These are phyloP conservation scores for Daedaleopsis nitida DNA, from an alignment of 768 basidiomycete genomes.

Conservation along the genomic window DNA sequence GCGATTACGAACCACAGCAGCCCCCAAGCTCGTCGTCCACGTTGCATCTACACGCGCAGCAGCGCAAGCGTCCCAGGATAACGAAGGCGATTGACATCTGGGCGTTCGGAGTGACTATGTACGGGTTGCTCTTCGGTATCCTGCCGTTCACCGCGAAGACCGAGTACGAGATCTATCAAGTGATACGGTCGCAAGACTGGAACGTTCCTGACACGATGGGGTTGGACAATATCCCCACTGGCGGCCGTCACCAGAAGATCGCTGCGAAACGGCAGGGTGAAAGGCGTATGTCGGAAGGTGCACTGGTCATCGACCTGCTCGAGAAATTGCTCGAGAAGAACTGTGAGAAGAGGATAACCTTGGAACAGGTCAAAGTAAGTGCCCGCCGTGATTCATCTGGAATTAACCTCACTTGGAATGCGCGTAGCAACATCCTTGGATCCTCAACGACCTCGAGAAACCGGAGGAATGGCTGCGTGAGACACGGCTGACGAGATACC, in stretches of 20 bases:
- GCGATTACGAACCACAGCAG: slow-evolving; percentile 33
- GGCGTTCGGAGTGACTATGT: slow-evolving; percentile 96
- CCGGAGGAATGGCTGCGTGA: slow-evolving; percentile 70
- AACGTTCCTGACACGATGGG: slow-evolving; percentile 70
- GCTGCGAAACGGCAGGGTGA: slow-evolving; percentile 9
- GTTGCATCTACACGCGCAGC: slow-evolving; percentile 33
- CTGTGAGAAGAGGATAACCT: slow-evolving; percentile 66
- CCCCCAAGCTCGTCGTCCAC: slow-evolving; percentile 29
- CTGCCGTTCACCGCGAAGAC: slow-evolving; percentile 71
- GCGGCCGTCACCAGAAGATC: slow-evolving; percentile 51
- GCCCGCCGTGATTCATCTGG: slow-evolving; percentile 15
- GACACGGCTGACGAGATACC: slow-evolving; percentile 52
- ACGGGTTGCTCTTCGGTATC: slow-evolving; percentile 88
- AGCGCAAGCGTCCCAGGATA: slow-evolving; percentile 53
- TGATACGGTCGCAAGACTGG: slow-evolving; percentile 81
- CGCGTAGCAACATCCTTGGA: slow-evolving; percentile 61
- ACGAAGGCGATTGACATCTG: slow-evolving; percentile 97
- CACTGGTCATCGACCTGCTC: slow-evolving; percentile 70
- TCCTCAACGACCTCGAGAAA: slow-evolving; percentile 65
- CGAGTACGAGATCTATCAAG: slow-evolving; percentile 78
- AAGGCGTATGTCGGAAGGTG: slow-evolving; percentile 47
- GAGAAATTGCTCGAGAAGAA: slow-evolving; percentile 82
- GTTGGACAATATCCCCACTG: slow-evolving; percentile 61
- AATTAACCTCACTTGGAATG: background rate
- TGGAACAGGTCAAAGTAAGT: slow-evolving; percentile 80